phyloP scores from a whole-genome alignment of 1,284 basidiomycete genomes.

The Lentinus polychrous region DNA sequence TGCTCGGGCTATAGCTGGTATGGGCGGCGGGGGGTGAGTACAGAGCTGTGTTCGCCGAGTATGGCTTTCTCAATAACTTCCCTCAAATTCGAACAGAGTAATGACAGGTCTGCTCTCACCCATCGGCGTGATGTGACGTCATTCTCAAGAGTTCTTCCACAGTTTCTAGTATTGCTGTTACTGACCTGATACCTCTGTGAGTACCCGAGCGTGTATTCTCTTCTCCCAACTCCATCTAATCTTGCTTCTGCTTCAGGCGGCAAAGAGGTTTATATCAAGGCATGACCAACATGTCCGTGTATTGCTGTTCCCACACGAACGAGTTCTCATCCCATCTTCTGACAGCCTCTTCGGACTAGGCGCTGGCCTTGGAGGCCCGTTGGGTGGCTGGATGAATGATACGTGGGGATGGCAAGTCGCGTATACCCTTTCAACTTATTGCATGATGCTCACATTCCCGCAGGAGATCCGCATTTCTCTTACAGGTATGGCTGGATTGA shows the following conservation, averaged over 20 bases:
- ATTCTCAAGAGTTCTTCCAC: slow-evolving; percentile 16
- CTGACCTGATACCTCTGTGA: slow-evolving; percentile 78
- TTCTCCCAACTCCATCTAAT: slow-evolving; percentile 11
- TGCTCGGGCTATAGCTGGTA: slow-evolving; percentile 79
- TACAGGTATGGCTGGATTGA: slow-evolving; percentile 41
- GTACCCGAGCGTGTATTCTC: slow-evolving; percentile 22
- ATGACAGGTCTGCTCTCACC: slow-evolving; percentile 61
- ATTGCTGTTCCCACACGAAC: slow-evolving; percentile 8
- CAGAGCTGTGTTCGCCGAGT: slow-evolving; percentile 15
- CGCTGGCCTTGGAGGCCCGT: slow-evolving; percentile 81
- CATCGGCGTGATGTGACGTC: slow-evolving; percentile 17
- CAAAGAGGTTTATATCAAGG: slow-evolving; percentile 87
- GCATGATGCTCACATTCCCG: slow-evolving; percentile 10
- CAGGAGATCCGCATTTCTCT: slow-evolving; percentile 64
- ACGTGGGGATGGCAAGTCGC: slow-evolving; percentile 69
- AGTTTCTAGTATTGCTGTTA: slow-evolving; percentile 74
- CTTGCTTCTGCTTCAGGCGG: slow-evolving; percentile 45
- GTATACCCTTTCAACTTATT: neutral
- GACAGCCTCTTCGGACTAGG: slow-evolving; percentile 68
- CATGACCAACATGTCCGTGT: slow-evolving; percentile 73
- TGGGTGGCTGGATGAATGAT: slow-evolving; percentile 85
- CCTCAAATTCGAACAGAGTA: slow-evolving; percentile 37
- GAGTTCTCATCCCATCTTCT: slow-evolving; percentile 9
- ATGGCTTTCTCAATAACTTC: slow-evolving; percentile 7
- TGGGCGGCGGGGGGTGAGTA: slow-evolving; percentile 82